Evolutionary conservation across 805 yeast genomes (phyloP), one percentile per base, ranked within the genome.

Genomic region (Nakazawaea pomicola): DNA sequence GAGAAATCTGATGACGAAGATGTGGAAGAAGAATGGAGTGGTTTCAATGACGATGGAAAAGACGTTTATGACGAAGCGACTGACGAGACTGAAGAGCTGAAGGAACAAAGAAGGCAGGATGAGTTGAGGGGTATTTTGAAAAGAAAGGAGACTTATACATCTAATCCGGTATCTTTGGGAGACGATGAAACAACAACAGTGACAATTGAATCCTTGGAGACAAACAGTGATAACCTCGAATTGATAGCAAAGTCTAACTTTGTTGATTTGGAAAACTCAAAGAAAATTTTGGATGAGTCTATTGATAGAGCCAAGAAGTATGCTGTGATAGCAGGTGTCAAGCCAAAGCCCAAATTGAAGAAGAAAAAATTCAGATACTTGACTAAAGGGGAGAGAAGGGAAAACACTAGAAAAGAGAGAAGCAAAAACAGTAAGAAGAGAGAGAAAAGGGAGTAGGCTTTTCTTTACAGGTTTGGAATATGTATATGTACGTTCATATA

Each of bases 291-390:
- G 44, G 79, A 83, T 33, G 74, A 78, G 46, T 81, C 95, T 38
- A 78, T 91, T 37, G 71, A 76, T 38, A 71, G 86, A 54, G 97
- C 97, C 2, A 78, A 82, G 52, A 78, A 85, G 56, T 89, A 91
- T 53, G 97, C 96, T 1, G 76, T 74, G 49, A 58, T 77, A 48
- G 62, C 54, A 42, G 49, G 54, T 40, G 56, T 54, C 9, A 49
- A 53, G 33, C 49, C 50, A 19, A 53, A 53, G 47, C 49, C 48
- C 45, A 62, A 61, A 43, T 62, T 58, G 46, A 75, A 70, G 62
- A 83, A 82, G 73, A 82, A 79, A 72, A 90, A 90, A 72, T 89
- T 89, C 56, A 78, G 96, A 63, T 91, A 90, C 53, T 70, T 90
- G 59, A 76, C 93, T 37, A 87, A 88, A 60, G 64, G 70, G 20